Base-by-base conservation (phyloP, 2,329 filamentous ascomycete species). In the Pezicula rhizophila region DNA sequence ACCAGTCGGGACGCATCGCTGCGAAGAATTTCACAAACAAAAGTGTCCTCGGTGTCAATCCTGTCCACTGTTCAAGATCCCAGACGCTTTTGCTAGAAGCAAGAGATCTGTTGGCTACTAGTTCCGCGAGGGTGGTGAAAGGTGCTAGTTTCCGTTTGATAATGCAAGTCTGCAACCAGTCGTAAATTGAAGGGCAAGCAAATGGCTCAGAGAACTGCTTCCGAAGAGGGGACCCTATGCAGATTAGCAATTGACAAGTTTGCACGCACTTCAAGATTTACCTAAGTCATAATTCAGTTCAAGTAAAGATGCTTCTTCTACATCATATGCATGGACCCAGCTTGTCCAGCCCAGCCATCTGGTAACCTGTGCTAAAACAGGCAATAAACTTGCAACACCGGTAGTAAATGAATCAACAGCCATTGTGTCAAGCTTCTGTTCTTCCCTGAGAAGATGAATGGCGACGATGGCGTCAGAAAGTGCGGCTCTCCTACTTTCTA, bases 381-480 rank as follows among this genome's bases (percentile, higher is more conserved):
- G 82, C n/a, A 81, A 79, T 18, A 97, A 68, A 38, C 76, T 72
- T 12, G 72, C 68, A 18, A 68, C 58, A 38, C 74, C 68, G 17
- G 65, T 66, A 42, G 63, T 66, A 10, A 72, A 67, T n/a, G 68
- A 64, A 53, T 78, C 73, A n/a, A 69, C 68, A 40, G 73, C 72
- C 47, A 73, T 69, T 3, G 84, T 78, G 52, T 88, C 81, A 2
- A 99, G 77, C 63, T 95, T 97, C 53, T 87, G 77, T 64, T 99
- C 93, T 65, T 99, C 92, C 0, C 87, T 77, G n/a, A 95, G 72
- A 3, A 97, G 73, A 68, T 99, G 93, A 11, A 99, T 72, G 1
- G 80, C 85, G 55, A 95, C 72, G 34, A 92, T 77, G 45, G 87
- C 75, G 60, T 87, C 79, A 63, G 85, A 71, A 31, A 86, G 75